Percentiles rank a stretch among this genome's conserved stretches.
phyloP scores from a whole-genome alignment of 495 filamentous ascomycete species.

The Aspergillus haitiensis region DNA sequence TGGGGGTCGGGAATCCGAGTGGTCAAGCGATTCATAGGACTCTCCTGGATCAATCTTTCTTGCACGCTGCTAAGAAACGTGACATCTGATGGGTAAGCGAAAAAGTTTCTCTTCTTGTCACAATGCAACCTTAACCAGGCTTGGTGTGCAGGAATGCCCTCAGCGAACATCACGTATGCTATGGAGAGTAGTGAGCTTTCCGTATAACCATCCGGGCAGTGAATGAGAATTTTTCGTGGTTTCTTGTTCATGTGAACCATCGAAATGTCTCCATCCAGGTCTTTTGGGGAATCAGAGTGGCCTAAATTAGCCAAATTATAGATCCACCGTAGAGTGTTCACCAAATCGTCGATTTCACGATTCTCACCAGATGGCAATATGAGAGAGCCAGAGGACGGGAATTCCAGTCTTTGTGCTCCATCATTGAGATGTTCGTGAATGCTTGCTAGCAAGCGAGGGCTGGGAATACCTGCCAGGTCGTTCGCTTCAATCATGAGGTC shows the following conservation, averaged over 20 bases:
- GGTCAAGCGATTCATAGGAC: conserved; percentile 32
- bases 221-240: conserved; percentile 72
- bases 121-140: conserved; percentile 88
- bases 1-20: conserved; percentile 56
- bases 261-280: conserved; percentile 59
- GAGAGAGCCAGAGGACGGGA: conserved; percentile 90
- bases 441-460: conserved; percentile 53
- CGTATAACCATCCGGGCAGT: conserved; percentile 95
- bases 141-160: conserved; percentile 73
- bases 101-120: conserved; percentile 84
- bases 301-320: conserved; percentile 69
- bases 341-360: conserved; percentile 75
- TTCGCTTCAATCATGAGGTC: conserved; percentile 84
- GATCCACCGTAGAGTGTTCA: conserved; percentile 87
- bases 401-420: conserved; percentile 67
- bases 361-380: conserved; percentile 77
- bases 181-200: conserved; percentile 85
- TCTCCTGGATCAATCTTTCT: conserved; percentile 64
- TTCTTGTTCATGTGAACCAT: conserved; percentile 44
- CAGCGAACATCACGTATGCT: conserved; percentile 88
- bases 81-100: conserved; percentile 90
- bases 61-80: conserved; percentile 73
- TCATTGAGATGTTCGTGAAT: conserved; percentile 58
- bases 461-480: conserved; percentile 71
- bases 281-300: conserved; percentile 41